A percentile compares a stretch with the other conserved stretches of the same genome.
Conservation (phyloP, 2,329 filamentous ascomycete species). For the Chalaropsis ovoidea region DNA sequence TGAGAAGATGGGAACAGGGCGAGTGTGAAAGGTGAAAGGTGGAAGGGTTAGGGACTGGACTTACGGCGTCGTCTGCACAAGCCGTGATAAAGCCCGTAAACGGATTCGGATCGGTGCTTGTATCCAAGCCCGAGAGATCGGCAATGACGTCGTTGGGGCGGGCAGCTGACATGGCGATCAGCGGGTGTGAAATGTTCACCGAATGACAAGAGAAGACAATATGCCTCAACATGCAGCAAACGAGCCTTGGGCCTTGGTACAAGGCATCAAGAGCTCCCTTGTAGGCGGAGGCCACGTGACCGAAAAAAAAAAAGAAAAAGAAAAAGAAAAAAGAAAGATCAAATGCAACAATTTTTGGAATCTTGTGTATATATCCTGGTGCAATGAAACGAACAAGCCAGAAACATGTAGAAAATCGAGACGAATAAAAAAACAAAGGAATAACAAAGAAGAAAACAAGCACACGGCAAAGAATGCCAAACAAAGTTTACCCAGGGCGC, state of each 20-base stretch:
- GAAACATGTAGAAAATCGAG: slow-evolving; percentile 4
- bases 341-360: slow-evolving; percentile 4
- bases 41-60: slow-evolving; percentile 26
- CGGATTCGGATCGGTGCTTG: slow-evolving; percentile 6
- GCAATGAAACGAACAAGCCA: slow-evolving; percentile 11
- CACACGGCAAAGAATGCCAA: neutral
- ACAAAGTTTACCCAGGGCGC: slow-evolving; percentile 10
- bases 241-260: too few species aligned
- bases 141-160: slow-evolving; percentile 21
- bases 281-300: neutral
- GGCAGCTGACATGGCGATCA: slow-evolving; percentile 2
- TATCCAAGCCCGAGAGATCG: slow-evolving; percentile 15
- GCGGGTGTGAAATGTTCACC: neutral
- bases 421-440: neutral
- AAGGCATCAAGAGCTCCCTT: neutral
- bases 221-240: too few species aligned
- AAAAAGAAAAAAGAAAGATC: neutral
- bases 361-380: slow-evolving; percentile 10
- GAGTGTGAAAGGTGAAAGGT: neutral
- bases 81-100: slow-evolving; percentile 54
- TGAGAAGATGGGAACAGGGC: neutral
- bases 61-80: slow-evolving; percentile 57
- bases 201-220: neutral
- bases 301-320: neutral
- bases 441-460: neutral